Conservation (phyloP, 2,329 filamentous ascomycete species). For the Endocalyx cinctus region DNA sequence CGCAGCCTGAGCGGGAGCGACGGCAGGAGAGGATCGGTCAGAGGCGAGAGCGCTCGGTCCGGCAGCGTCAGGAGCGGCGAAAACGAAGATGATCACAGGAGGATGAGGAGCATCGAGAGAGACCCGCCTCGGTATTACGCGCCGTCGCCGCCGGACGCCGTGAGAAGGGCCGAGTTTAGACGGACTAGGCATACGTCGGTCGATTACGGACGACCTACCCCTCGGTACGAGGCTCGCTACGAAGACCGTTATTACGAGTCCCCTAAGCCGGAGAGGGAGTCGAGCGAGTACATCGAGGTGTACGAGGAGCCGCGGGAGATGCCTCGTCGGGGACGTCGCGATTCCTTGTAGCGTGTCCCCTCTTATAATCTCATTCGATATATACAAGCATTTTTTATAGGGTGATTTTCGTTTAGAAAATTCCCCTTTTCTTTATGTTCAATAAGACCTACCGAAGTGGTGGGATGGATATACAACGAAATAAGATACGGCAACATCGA, state of each 20-base stretch:
- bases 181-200: not conserved
- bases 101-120: slow-evolving; percentile 6
- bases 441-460: no score
- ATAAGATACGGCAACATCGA: no score
- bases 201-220: slow-evolving; percentile 2
- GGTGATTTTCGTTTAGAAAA: no score
- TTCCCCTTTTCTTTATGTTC: no score
- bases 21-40: no score
- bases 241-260: slow-evolving; percentile 13
- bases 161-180: not conserved
- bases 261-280: no score
- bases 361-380: no score
- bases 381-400: no score
- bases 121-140: slow-evolving; percentile 2
- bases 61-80: not conserved
- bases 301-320: slow-evolving; percentile 10
- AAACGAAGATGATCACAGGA: slow-evolving; percentile 1
- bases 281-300: slow-evolving; percentile 8
- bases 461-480: no score
- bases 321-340: slow-evolving; percentile 21
- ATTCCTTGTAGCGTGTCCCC: no score
- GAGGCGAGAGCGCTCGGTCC: slow-evolving; percentile 1
- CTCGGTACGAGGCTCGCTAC: slow-evolving; percentile 12
- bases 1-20: slow-evolving; percentile 1
- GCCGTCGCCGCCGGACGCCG: not conserved